Conservation (phyloP, 2,329 filamentous ascomycete genomes). For the Calonectria naviculata region DNA sequence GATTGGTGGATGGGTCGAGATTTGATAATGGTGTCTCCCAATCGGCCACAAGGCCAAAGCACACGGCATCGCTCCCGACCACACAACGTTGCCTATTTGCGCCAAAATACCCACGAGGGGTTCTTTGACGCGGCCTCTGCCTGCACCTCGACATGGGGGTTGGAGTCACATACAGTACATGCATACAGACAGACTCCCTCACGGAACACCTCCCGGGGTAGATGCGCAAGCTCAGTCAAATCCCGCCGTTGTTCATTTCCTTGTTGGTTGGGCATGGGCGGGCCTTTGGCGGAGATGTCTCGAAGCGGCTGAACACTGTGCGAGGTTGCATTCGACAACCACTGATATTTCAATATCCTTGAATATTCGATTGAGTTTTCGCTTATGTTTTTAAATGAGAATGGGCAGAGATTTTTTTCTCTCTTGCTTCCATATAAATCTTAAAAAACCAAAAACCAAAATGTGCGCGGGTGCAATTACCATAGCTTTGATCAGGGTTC, state of each 20-base stretch:
- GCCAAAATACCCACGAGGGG: constrained; percentile 14
- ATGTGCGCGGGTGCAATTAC: constrained; percentile 1
- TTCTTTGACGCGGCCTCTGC: constrained; percentile 11
- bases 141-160: constrained; percentile 14
- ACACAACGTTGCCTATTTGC: constrained; percentile 12
- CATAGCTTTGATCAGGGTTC: not conserved
- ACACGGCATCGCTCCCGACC: constrained; percentile 10
- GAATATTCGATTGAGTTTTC: not conserved
- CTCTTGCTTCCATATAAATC: not conserved
- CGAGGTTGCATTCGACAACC: constrained; percentile 8
- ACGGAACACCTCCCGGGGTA: not conserved
- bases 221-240: constrained; percentile 4
- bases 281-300: not conserved
- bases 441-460: not conserved
- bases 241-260: not conserved
- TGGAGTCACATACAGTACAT: constrained; percentile 21
- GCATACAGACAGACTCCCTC: not conserved
- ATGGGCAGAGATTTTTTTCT: not conserved
- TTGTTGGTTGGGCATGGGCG: constrained; percentile 8
- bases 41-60: constrained; percentile 18
- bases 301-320: constrained; percentile 12
- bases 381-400: not conserved
- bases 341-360: not conserved
- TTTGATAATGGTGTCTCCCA: constrained; percentile 27
- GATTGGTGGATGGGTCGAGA: constrained; percentile 27